Conservation (phyloP, 306 rosid species). For the Vigna unguiculata region DNA sequence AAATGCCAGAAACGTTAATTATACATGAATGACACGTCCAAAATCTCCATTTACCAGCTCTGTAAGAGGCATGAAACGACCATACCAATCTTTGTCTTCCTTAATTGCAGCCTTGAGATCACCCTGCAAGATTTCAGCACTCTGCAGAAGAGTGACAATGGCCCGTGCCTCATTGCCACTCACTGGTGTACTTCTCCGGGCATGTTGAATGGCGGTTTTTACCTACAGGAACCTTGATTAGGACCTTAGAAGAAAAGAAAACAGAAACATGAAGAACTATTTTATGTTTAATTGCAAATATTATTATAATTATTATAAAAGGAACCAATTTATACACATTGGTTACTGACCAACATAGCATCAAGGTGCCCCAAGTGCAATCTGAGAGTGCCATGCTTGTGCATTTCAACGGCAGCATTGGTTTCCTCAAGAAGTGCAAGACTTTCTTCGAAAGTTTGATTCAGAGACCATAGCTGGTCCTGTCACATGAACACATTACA, state of each 20-base stretch:
- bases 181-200: constrained; percentile 61
- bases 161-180: constrained; percentile 78
- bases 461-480: constrained; percentile 76
- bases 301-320: neutral
- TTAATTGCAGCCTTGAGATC: constrained; percentile 71
- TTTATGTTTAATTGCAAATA: neutral
- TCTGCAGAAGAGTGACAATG: constrained; percentile 65
- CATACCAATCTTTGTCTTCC: constrained; percentile 77
- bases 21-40: constrained; percentile 8
- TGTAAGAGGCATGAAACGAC: constrained; percentile 87
- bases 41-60: constrained; percentile 70
- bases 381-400: constrained; percentile 75
- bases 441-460: constrained; percentile 75
- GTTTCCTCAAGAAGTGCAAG: constrained; percentile 80
- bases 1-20: constrained; percentile 35
- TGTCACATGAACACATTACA: constrained; percentile 43
- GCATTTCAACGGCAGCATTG: constrained; percentile 86
- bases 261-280: neutral
- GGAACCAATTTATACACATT: constrained; percentile 4
- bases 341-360: constrained; percentile 63
- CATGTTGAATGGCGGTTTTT: constrained; percentile 72
- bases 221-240: constrained; percentile 65
- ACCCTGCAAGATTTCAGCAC: constrained; percentile 71
- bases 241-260: constrained; percentile 44
- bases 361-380: constrained; percentile 72